A percentile compares a stretch with the other conserved stretches of the same genome.
These are phyloP conservation scores for Neurospora sp. DNA, from an alignment of 495 filamentous ascomycete genomes.

Conservation along the genomic window DNA sequence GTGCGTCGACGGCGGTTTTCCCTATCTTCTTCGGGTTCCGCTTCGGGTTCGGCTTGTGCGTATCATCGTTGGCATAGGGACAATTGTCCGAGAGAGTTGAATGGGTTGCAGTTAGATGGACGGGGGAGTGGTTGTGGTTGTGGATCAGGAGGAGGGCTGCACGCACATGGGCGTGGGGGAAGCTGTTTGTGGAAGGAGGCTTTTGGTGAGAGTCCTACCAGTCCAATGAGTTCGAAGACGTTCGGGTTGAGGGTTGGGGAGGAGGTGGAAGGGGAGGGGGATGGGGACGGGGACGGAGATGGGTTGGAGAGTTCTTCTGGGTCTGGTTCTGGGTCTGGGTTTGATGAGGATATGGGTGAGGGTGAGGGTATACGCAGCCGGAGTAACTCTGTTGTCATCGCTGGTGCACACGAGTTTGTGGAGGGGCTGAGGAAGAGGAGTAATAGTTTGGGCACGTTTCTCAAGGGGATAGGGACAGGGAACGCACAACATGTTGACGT, in stretches of 20 bases:
- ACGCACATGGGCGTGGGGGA: not conserved
- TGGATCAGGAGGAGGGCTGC: too few species aligned
- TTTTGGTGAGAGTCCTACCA: constrained; percentile 1
- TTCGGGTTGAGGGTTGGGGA: not conserved
- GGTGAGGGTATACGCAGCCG: not conserved
- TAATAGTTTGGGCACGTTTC: not conserved
- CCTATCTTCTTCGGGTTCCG: not conserved
- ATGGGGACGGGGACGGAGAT: not conserved
- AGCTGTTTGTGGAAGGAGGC: constrained; percentile 7
- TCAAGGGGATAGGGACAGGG: not conserved
- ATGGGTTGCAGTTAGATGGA: not conserved
- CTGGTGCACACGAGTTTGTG: not conserved
- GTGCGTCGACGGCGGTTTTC: not conserved
- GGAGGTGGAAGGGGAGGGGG: not conserved
- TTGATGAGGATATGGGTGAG: not conserved
- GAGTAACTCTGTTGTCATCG: not conserved
- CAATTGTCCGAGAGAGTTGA: not conserved
- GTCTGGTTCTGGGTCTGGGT: not conserved
- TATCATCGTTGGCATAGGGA: not conserved
- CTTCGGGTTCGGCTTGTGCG: not conserved
- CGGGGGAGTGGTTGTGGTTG: not conserved
- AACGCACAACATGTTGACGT: not conserved
- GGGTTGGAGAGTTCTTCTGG: not conserved
- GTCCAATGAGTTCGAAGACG: not conserved
- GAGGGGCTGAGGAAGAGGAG: not conserved